phyloP scores from a whole-genome alignment of 73 alveolate species.

The Paramecium tetraurelia region DNA sequence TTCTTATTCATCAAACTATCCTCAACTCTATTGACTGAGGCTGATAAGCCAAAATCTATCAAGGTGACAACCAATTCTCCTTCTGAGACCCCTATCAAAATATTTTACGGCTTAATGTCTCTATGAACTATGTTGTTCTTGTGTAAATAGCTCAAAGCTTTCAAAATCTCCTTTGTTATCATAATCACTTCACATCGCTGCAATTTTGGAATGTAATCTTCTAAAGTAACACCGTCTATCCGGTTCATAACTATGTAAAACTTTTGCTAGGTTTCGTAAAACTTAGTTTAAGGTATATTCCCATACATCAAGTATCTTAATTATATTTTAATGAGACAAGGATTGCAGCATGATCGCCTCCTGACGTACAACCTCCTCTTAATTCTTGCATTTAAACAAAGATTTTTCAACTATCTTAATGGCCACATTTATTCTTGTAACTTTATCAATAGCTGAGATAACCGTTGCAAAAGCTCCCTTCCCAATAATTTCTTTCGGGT shows the following conservation, averaged over 20 bases:
- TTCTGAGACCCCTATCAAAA: neutral
- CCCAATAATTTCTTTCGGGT: neutral
- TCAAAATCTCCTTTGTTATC: neutral
- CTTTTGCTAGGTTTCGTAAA: neutral
- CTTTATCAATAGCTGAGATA: neutral
- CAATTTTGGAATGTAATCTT: neutral
- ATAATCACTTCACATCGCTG: neutral
- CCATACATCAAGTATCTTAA: neutral
- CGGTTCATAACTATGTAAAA: conserved; percentile 18
- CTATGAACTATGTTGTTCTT: neutral
- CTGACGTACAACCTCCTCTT: neutral
- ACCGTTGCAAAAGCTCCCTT: conserved; percentile 3
- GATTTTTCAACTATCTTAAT: neutral
- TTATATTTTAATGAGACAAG: neutral
- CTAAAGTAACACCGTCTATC: neutral
- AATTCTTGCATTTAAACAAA: neutral
- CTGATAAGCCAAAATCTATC: conserved; percentile 25
- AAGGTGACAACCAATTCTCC: neutral
- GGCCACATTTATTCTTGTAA: neutral
- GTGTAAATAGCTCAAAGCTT: neutral
- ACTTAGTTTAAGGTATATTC: neutral
- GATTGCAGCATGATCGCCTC: neutral
- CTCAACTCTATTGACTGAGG: neutral
- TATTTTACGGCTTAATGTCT: neutral
- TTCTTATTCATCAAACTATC: conserved; percentile 44